Evolutionary conservation across 768 basidiomycete species (phyloP).

Genomic region (Tremella mesenterica): DNA sequence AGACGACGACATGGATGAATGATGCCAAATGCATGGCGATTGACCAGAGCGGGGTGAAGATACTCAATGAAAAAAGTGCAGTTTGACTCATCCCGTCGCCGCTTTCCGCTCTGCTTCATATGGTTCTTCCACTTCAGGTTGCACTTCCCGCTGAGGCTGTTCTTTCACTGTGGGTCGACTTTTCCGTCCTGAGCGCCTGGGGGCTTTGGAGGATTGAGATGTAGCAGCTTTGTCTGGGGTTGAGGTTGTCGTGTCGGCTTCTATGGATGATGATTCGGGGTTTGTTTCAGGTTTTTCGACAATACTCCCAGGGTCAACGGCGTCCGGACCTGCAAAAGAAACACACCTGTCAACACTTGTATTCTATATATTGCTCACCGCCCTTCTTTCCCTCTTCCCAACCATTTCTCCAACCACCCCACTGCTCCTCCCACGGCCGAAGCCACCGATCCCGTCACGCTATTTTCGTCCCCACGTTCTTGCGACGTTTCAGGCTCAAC

Average conservation of each 20-base stretch:
- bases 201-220: no score
- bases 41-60: background rate
- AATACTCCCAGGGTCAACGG: background rate
- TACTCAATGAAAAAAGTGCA: background rate
- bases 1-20: background rate
- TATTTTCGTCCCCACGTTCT: background rate
- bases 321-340: background rate
- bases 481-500: slow-evolving; percentile 3
- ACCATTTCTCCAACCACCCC: slow-evolving; percentile 22
- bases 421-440: slow-evolving; percentile 28
- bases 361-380: background rate
- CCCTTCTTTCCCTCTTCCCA: slow-evolving; percentile 11
- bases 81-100: slow-evolving; percentile 19
- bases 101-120: slow-evolving; percentile 24
- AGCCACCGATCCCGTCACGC: slow-evolving; percentile 11
- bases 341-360: background rate
- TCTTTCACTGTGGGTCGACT: no score
- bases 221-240: no score
- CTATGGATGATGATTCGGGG: no score
- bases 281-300: background rate
- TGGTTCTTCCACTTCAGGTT: background rate
- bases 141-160: slow-evolving; percentile 1
- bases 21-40: background rate
- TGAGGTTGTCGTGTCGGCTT: no score
- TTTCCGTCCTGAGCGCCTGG: background rate